Conservation (phyloP, 495 filamentous ascomycete genomes). For the Trypethelium eluteriae region DNA sequence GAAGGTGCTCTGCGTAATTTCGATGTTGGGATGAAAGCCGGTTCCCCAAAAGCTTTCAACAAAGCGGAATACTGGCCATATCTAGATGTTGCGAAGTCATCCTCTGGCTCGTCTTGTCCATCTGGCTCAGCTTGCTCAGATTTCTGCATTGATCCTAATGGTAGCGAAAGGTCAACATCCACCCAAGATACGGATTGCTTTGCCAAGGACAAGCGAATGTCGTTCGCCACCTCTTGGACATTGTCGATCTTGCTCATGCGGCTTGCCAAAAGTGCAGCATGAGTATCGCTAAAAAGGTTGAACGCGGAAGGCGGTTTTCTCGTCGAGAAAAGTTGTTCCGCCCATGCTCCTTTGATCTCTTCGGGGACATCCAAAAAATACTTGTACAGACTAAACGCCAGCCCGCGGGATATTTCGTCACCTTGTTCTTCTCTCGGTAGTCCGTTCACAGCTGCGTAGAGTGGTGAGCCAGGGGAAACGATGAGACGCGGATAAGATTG, state of each 20-base stretch:
- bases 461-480: conserved; percentile 86
- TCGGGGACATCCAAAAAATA: conserved; percentile 86
- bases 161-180: conserved; percentile 81
- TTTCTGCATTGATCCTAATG: conserved; percentile 59
- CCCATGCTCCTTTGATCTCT: conserved; percentile 54
- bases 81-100: conserved; percentile 30
- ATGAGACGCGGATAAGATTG: conserved; percentile 83
- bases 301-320: conserved; percentile 52
- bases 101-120: conserved; percentile 35
- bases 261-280: conserved; percentile 83
- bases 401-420: conserved; percentile 76
- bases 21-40: conserved; percentile 79
- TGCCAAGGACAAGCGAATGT: conserved; percentile 62
- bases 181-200: conserved; percentile 73
- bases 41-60: conserved; percentile 68
- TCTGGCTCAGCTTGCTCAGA: conserved; percentile 49
- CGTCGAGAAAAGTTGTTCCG: conserved; percentile 26
- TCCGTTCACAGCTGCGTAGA: conserved; percentile 83
- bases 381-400: conserved; percentile 85
- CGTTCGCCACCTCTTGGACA: conserved; percentile 58
- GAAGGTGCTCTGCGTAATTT: conserved; percentile 82
- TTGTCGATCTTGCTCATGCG: conserved; percentile 73
- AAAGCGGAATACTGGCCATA: conserved; percentile 69
- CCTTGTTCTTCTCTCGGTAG: conserved; percentile 91
- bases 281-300: conserved; percentile 76